phyloP scores from a whole-genome alignment of 2,329 filamentous ascomycete species.

The Teratosphaeria pseudoeucalypti region DNA sequence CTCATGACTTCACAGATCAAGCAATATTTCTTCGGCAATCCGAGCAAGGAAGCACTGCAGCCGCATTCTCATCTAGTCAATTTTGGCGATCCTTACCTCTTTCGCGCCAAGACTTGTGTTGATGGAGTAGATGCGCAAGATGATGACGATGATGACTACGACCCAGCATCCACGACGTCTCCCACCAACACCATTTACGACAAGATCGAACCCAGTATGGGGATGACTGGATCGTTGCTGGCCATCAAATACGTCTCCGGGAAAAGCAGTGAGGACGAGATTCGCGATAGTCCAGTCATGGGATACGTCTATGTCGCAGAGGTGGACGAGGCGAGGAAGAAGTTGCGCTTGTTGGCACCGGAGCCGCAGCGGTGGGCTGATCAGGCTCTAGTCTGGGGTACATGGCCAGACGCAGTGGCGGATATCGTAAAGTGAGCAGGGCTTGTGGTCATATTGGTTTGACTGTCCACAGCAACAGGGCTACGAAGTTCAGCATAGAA shows the following conservation, averaged over 20 bases:
- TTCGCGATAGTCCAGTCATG: slow-evolving; percentile 74
- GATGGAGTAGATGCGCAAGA: slow-evolving; percentile 20
- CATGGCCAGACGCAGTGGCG: slow-evolving; percentile 76
- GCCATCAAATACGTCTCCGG: slow-evolving; percentile 65
- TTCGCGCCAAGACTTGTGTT: slow-evolving; percentile 20
- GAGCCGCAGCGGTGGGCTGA: slow-evolving; percentile 72
- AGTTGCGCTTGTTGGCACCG: slow-evolving; percentile 72
- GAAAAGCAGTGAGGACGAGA: slow-evolving; percentile 56
- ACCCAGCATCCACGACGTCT: not conserved
- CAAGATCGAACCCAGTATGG: slow-evolving; percentile 52
- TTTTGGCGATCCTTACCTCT: slow-evolving; percentile 64
- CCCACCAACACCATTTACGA: not conserved
- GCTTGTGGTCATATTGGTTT: not conserved
- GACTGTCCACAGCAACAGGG: not conserved
- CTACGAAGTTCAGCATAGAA: not conserved
- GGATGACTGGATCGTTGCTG: slow-evolving; percentile 70
- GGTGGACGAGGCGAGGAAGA: slow-evolving; percentile 74
- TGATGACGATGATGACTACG: slow-evolving; percentile 34
- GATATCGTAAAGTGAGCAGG: slow-evolving; percentile 47
- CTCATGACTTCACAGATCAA: slow-evolving; percentile 67
- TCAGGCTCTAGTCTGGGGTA: slow-evolving; percentile 71
- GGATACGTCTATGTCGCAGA: slow-evolving; percentile 90
- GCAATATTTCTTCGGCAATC: slow-evolving; percentile 88
- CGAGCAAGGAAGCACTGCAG: slow-evolving; percentile 49
- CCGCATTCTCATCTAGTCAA: slow-evolving; percentile 80